A percentile compares a stretch with the other conserved stretches of the same genome.
Conservation (phyloP, 2,329 filamentous ascomycete species). For the Botryotinia narcissicola region DNA sequence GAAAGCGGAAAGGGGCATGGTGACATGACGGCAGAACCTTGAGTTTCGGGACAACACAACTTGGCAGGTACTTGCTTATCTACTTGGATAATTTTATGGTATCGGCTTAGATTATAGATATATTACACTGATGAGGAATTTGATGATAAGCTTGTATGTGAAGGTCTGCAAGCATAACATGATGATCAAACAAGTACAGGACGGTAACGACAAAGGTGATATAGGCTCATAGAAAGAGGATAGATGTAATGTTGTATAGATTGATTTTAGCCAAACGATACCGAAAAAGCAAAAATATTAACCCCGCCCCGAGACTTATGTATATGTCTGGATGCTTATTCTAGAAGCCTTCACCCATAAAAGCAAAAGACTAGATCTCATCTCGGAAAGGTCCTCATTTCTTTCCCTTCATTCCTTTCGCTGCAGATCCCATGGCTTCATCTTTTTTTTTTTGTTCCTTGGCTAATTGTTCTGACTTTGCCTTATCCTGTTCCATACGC, state of each 20-base stretch:
- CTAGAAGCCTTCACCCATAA: not conserved
- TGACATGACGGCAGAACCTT: not conserved
- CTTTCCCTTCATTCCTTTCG: constrained; percentile 19
- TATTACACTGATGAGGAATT: not conserved
- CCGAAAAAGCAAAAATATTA: not conserved
- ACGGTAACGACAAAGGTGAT: not conserved
- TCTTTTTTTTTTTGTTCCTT: constrained; percentile 45
- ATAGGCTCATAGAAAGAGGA: not conserved
- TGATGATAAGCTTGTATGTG: not conserved
- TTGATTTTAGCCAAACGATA: not conserved
- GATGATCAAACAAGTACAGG: not conserved
- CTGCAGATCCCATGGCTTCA: constrained; percentile 31
- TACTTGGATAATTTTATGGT: not conserved
- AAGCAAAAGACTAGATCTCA: constrained; percentile 1
- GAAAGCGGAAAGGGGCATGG: not conserved
- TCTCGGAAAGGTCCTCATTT: constrained; percentile 2
- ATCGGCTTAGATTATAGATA: not conserved
- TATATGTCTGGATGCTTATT: not conserved
- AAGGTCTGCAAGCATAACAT: not conserved
- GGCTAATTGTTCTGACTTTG: constrained; percentile 48
- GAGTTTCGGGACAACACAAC: not conserved
- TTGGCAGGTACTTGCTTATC: not conserved
- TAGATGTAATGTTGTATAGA: not conserved
- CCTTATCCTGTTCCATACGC: constrained; percentile 40
- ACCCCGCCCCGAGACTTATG: not conserved